phyloP scores from a whole-genome alignment of 768 basidiomycete species.

The Pisolithus microcarpus region DNA sequence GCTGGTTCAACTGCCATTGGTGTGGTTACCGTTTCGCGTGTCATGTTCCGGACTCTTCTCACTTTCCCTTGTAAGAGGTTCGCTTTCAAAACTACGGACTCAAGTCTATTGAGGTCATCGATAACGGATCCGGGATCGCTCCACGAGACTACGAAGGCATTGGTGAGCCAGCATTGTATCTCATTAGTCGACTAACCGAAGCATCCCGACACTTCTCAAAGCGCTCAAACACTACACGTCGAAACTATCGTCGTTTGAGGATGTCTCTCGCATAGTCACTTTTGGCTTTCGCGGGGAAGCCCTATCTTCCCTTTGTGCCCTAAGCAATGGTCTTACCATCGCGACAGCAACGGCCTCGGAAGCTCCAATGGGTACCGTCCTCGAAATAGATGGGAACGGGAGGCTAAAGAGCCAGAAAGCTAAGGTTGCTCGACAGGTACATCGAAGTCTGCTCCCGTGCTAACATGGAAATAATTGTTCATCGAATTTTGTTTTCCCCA shows the following conservation, averaged over 20 bases:
- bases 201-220: slow-evolving; percentile 21
- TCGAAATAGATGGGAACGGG: slow-evolving; percentile 70
- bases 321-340: slow-evolving; percentile 63
- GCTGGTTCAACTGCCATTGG: slow-evolving; percentile 86
- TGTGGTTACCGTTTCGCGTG: slow-evolving; percentile 26
- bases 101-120: slow-evolving; percentile 76
- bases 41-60: not conserved
- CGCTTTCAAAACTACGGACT: slow-evolving; percentile 85
- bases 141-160: slow-evolving; percentile 70
- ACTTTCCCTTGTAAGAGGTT: slow-evolving; percentile 51
- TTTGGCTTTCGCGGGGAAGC: slow-evolving; percentile 98
- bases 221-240: slow-evolving; percentile 92
- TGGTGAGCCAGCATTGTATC: slow-evolving; percentile 40
- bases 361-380: slow-evolving; percentile 69
- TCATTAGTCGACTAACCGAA: not conserved
- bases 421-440: slow-evolving; percentile 73
- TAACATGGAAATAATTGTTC: not conserved
- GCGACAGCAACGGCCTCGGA: slow-evolving; percentile 65
- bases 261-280: slow-evolving; percentile 64
- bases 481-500: slow-evolving; percentile 24
- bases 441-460: slow-evolving; percentile 8
- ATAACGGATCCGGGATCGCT: slow-evolving; percentile 86
- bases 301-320: slow-evolving; percentile 83
- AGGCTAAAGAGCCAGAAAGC: slow-evolving; percentile 43
- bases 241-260: slow-evolving; percentile 71